Conservation (phyloP, 179 eudicot species). For the Corrigiola litoralis region DNA sequence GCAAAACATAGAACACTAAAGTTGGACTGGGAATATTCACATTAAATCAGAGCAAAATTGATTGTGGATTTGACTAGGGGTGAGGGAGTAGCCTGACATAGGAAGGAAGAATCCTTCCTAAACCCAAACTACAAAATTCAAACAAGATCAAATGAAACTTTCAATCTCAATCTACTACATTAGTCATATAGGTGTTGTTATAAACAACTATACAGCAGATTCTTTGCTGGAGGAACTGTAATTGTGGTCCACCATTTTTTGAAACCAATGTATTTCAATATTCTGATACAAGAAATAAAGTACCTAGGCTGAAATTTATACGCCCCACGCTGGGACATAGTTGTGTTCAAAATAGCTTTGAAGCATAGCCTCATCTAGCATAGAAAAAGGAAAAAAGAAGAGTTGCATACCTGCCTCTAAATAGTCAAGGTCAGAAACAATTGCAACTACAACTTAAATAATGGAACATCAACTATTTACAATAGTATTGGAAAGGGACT, state of each 20-base stretch:
- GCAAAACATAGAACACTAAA: conserved; percentile 12
- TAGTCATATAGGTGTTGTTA: not conserved
- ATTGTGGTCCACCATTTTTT: not conserved
- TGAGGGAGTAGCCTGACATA: not conserved
- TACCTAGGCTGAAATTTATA: too few species aligned
- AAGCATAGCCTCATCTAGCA: too few species aligned
- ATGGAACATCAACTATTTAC: too few species aligned
- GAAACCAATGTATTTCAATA: not conserved
- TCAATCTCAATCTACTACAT: not conserved
- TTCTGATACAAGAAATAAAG: too few species aligned
- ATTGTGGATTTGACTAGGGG: not conserved
- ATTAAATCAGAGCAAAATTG: not conserved
- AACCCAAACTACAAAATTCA: not conserved
- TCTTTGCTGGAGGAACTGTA: not conserved
- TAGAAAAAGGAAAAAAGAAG: too few species aligned
- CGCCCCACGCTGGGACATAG: too few species aligned
- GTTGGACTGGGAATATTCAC: not conserved
- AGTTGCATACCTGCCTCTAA: too few species aligned
- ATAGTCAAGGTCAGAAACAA: too few species aligned
- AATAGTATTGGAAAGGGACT: too few species aligned
- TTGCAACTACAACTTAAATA: too few species aligned
- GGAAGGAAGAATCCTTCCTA: not conserved
- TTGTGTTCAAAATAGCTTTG: too few species aligned
- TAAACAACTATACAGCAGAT: not conserved
- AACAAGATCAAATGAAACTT: not conserved